Conservation (phyloP, 139 green algal species). For the Nannochloris sp. region DNA sequence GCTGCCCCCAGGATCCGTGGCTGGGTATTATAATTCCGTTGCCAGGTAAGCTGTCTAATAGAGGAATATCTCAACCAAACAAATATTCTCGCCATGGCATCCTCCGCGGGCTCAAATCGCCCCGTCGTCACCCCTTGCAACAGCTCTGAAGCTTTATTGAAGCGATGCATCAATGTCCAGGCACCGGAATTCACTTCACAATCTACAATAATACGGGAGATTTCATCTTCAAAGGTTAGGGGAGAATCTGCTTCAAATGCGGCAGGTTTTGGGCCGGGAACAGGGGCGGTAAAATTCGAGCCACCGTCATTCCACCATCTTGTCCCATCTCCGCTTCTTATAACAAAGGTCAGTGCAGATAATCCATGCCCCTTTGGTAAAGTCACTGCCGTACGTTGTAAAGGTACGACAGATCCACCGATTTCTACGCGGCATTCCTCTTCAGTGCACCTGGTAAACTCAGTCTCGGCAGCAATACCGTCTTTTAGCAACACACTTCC, state of each 20-base stretch:
- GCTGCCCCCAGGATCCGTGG: slow-evolving; percentile 78
- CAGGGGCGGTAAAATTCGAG: slow-evolving; percentile 70
- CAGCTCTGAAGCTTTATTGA: slow-evolving; percentile 86
- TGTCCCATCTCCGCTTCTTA: slow-evolving; percentile 60
- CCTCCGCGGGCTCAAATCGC: slow-evolving; percentile 30
- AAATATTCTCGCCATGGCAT: slow-evolving; percentile 69
- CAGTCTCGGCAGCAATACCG: slow-evolving; percentile 46
- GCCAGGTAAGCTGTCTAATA: slow-evolving; percentile 94
- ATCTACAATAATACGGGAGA: slow-evolving; percentile 69
- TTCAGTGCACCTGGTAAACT: slow-evolving; percentile 40
- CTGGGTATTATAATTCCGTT: slow-evolving; percentile 99
- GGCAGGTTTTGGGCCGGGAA: slow-evolving; percentile 37
- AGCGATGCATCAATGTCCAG: slow-evolving; percentile 96
- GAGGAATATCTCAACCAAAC: slow-evolving; percentile 91
- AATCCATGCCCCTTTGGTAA: slow-evolving; percentile 45
- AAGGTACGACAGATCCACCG: slow-evolving; percentile 40
- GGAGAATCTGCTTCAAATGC: background rate
- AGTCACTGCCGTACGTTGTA: slow-evolving; percentile 59
- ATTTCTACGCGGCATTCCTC: slow-evolving; percentile 44
- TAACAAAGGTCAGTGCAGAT: slow-evolving; percentile 57
- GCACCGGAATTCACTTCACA: slow-evolving; percentile 54
- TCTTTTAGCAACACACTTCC: slow-evolving; percentile 13
- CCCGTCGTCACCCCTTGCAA: slow-evolving; percentile 42
- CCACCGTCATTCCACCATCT: slow-evolving; percentile 78
- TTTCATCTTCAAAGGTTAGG: slow-evolving; percentile 35